Evolutionary conservation across 179 eudicot genomes (phyloP), one percentile per base, ranked within the genome.

Genomic region (Patellifolia procumbens): DNA sequence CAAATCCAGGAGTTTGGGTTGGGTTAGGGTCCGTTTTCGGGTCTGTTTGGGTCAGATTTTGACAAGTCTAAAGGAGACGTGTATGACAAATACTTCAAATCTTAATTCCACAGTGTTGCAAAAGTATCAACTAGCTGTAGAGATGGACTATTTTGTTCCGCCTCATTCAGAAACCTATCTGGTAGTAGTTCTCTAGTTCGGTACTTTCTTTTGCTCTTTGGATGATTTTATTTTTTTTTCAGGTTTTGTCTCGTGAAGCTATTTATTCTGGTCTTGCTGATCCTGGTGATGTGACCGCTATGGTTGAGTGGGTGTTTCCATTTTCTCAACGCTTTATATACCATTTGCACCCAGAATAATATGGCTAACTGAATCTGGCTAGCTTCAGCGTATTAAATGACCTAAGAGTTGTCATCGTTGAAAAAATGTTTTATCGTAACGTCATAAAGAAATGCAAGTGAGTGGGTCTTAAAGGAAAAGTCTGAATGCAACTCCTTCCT

Each of bases 241-340:
- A 94, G 98, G 87, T 95, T 78, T 89, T 90, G 64, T 83, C 91
- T 78, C 99, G 94, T 72, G 98, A 95, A 85, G 91, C 98, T 58
- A 88, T 95, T 74, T 87, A 83, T 76, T 84, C 86, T 74, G 96
- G 97, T 48, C 83, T 83, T 70, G 83, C 81, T 46, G 94, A 90
- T 82, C 75, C 74, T 83, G 86, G 88, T 67, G 86, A 81, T 48
- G 86, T 84, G 76, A 81, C 86, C 68, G 85, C 90, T 51, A 76
- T 96, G 91, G 81, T 96, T 55, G 86, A 85, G 58, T 90, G 98
- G 98, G 89, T 84, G 80, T 92, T 96, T 67, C 98, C 99, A 45
- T 91, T 91, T 82, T 94, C 91, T 39, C 99, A 93, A 82, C 97
- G 97, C 46, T 96, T 91, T 82, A 79, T 96, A 31, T 85, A 79